Evolutionary conservation across 331 rosid genomes (phyloP), one percentile per base, ranked within the genome.

Genomic region (Saraca asoca): DNA sequence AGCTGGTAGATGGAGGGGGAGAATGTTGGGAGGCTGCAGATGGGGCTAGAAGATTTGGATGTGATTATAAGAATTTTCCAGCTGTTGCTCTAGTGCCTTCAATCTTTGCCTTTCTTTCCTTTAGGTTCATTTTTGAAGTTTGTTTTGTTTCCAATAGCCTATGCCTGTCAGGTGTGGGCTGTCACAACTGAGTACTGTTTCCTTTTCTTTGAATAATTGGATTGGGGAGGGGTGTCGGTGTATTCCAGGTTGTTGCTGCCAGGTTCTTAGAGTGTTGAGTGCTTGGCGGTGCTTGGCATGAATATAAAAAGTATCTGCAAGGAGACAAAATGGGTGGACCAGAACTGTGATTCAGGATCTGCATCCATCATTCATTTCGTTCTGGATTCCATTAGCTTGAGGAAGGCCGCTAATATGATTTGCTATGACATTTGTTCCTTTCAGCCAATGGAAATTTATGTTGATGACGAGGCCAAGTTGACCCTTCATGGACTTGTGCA

Each of bases 381-480:
- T 88, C 82, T 87, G 96, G 95, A 85, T 90, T 87, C 85, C 80
- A 68, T 80, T 84, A 78, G 85, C 88, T 64, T 82, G 84, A 64
- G 86, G 85, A 82, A 78, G 79, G 77, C 77, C 57, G 79, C 96
- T 90, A 90, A 90, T 87, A 75, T 86, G 83, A 86, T 94, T 88
- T 84, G 72, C 82, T 80, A 71, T 84, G 82, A 82, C 81, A 60
- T 85, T 82, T 87, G 80, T 82, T 85, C 85, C 80, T 85, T 87
- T 82, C 95, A 87, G 95, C 95, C 95, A 18, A 87, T 87, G 95
- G 95, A 87, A 87, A 87, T 87, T 43, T 87, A 87, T 80, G 95
- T 87, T 41, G 95, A 87, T 2, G 95, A 87, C 0, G 95, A 87
- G 79, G 90, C 95, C 62, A 87, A 87, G 75, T 66, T 87, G 90